Base-by-base conservation (phyloP, 2,329 filamentous ascomycete genomes). In the Sclerotinia subarctica region DNA sequence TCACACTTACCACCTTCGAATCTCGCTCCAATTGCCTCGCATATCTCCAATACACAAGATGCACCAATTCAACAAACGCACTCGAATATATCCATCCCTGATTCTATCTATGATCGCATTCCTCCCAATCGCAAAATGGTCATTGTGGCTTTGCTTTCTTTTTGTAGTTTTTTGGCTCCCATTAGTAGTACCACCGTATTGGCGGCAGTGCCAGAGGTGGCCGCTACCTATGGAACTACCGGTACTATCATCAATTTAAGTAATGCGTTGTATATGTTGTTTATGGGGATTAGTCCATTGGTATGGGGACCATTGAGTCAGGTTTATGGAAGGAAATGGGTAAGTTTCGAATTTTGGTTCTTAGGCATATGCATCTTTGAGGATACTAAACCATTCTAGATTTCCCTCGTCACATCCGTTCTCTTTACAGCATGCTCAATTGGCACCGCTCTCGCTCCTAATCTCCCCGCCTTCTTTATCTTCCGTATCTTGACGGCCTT, bases 401-500 rank as follows among this genome's bases (percentile, higher is more conserved):
- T 86, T 10, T 87, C 85, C 44, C 78, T 91, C 15, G 77, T 82
- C 19, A 88, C 88, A 13, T 85, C 87, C 0, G 77, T 84, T 0
- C 80, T 91, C 1, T 92, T 94, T 78, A 86, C 88, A 63, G 81
- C 81, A 1, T 89, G 90, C 73, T 91, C 87, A n/a, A 81, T 92
- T 42, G 91, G 88, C 38, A 91, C 90, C 0, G 90, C 91, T 0
- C 78, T 93, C 17, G 84, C 91, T 4, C 90, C 90, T 0, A 90
- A 92, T 72, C 80, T 94, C 26, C 84, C 84, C 1, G 80, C 86
- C 0, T 94, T 92, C 77, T 92, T 91, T 76, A 82, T 92, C 63
- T 92, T 94, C 75, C 86, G 91, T 8, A 86, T 91, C 58, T 80
- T 92, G 38, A 91, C 89, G 0, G 91, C 90, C 0, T 90, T 93